A percentile compares a stretch with the other conserved stretches of the same genome.
Evolutionary conservation across 805 yeast species (phyloP).

Genomic region (Candida nonsorbophila): DNA sequence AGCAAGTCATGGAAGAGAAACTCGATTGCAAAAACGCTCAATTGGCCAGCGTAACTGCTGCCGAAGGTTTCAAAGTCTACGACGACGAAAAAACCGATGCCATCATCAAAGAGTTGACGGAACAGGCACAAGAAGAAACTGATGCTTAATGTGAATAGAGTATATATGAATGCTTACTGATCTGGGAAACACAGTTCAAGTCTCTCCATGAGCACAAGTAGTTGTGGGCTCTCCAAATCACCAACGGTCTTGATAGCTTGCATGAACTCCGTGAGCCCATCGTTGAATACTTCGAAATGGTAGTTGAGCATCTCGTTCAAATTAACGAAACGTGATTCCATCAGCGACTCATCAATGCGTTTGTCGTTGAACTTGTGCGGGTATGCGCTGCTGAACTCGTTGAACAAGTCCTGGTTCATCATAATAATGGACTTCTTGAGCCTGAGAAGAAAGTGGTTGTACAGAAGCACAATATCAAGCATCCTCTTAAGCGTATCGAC

Average conservation of each 20-base stretch:
- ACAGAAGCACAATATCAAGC: constrained; percentile 43
- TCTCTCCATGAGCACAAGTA: constrained; percentile 38
- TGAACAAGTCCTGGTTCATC: constrained; percentile 43
- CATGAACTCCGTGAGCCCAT: constrained; percentile 40
- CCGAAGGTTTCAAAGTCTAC: constrained; percentile 81
- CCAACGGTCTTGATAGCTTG: constrained; percentile 43
- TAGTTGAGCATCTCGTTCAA: constrained; percentile 36
- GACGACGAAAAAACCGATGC: constrained; percentile 76
- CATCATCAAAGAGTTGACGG: constrained; percentile 72
- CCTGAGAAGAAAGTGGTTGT: constrained; percentile 45
- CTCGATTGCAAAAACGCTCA: constrained; percentile 93
- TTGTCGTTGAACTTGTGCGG: constrained; percentile 35
- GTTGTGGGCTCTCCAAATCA: constrained; percentile 43
- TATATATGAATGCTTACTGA: too few species aligned
- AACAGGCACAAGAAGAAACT: constrained; percentile 46
- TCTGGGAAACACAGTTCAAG: constrained; percentile 34
- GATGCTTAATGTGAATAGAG: constrained; percentile 1
- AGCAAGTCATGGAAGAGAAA: constrained; percentile 99
- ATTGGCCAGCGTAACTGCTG: constrained; percentile 85
- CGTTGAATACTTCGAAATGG: constrained; percentile 40
- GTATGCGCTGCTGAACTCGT: constrained; percentile 23
- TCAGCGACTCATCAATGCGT: constrained; percentile 33
- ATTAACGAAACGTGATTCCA: constrained; percentile 34
- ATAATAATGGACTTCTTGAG: constrained; percentile 50
- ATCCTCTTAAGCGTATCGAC: constrained; percentile 42